These are phyloP conservation scores for Pyrenopolyporus hunteri DNA, from an alignment of 495 filamentous ascomycete species.

Conservation along the genomic window DNA sequence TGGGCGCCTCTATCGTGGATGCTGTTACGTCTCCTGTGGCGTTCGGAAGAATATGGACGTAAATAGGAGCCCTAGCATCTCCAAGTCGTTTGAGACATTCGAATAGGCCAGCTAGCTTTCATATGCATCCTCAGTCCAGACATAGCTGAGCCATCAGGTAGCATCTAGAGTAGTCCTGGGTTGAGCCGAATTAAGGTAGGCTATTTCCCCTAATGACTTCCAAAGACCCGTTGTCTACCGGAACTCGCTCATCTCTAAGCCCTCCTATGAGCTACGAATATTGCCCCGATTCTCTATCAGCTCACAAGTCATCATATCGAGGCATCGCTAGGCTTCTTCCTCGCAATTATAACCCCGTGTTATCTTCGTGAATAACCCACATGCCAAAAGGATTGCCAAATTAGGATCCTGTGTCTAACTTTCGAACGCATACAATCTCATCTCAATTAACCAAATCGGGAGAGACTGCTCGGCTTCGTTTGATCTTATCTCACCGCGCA, in stretches of 20 bases:
- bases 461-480: constrained; percentile 42
- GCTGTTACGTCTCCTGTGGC: constrained; percentile 22
- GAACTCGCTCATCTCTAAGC: constrained; percentile 18
- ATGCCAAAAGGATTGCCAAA: too few relatives aligned
- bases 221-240: neutral
- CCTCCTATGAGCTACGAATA: constrained; percentile 15
- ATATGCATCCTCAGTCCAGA: neutral
- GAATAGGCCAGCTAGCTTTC: constrained; percentile 2
- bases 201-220: neutral
- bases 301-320: too few relatives aligned
- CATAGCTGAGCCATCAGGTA: neutral
- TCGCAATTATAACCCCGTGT: too few relatives aligned
- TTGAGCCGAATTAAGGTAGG: neutral
- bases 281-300: neutral
- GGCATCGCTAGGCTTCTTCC: too few relatives aligned
- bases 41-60: constrained; percentile 30
- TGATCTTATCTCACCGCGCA: constrained; percentile 54
- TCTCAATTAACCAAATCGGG: constrained; percentile 18
- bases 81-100: neutral
- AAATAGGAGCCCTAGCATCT: constrained; percentile 3
- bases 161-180: constrained; percentile 15
- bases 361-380: too few relatives aligned
- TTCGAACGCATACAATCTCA: neutral
- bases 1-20: constrained; percentile 14
- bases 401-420: neutral